Base-by-base conservation (phyloP, 805 yeast species). In the Wickerhamiella allomyrinae region DNA sequence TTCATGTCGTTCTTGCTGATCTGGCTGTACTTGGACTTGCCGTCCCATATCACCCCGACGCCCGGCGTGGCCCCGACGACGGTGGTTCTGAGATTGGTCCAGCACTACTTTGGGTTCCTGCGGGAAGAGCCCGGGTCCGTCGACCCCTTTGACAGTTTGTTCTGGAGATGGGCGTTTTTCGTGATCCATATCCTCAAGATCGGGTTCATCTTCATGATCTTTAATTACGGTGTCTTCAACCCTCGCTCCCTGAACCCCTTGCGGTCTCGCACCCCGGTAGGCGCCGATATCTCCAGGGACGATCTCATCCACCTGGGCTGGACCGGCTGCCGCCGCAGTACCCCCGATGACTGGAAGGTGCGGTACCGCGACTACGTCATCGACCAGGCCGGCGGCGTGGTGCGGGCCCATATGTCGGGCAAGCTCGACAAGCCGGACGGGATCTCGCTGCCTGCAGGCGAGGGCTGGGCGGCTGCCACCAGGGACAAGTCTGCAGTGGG, bases 1-100 rank as follows among this genome's bases (percentile, higher is more conserved):
- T 51, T 55, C 3, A 27, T 53, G 33, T 34, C 49, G 11, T 44
- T 64, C 3, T 41, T 65, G 14, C 40, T 71, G 8, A 61, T 63
- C 14, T 91, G 98, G 97, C 70, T 91, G 45, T 91, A 87, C 60
- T 77, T 94, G 1, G 97, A 91, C 63, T 69, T 91, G 58, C 98
- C 98, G 2, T 95, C 85, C 56, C 71, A 68, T 52, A 66, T 85
- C 41, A 74, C 87, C 27, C 96, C 96, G 38, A 89, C 97, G 3
- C 97, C 97, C 0, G 95, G 95, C 20, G 70, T 77, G 44, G 80
- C 87, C 49, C 62, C 85, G 43, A 79, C 93, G 9, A 79, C 76
- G 53, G 73, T 75, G 50, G 43, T 76, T 21, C 62, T 71, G 37
- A 34, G 40, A 31, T 15, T 52, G 19, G 45, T 53, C 7, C 58